These are phyloP conservation scores for Allomyces javanicus DNA, from an alignment of 192 early-diverging fungal species.

Conservation along the genomic window DNA sequence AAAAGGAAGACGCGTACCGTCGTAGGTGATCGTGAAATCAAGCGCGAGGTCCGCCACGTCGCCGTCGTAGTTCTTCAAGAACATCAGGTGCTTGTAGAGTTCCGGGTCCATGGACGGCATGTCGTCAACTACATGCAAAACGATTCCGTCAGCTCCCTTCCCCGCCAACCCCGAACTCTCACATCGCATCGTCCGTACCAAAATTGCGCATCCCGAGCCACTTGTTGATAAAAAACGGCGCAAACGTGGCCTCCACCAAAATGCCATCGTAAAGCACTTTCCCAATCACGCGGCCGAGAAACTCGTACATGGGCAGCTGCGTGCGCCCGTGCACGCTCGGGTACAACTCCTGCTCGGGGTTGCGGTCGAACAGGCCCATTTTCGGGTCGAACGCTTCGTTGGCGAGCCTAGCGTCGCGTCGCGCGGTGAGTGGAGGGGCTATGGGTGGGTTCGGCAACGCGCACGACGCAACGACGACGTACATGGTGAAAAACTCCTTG, in stretches of 20 bases:
- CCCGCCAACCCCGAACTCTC: neutral
- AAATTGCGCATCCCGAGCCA: constrained; percentile 47
- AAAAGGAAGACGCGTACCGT: constrained; percentile 14
- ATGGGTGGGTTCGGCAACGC: no score
- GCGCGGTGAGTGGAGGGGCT: no score
- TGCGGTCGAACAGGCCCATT: constrained; percentile 43
- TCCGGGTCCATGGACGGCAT: constrained; percentile 57
- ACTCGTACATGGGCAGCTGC: constrained; percentile 43
- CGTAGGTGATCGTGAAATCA: constrained; percentile 45
- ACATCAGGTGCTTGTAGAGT: constrained; percentile 50
- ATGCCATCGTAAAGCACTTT: constrained; percentile 78
- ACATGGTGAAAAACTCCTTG: constrained; percentile 82
- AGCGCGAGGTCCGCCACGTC: constrained; percentile 47
- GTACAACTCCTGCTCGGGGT: constrained; percentile 46
- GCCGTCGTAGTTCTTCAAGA: constrained; percentile 48
- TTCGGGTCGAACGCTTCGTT: constrained; percentile 56
- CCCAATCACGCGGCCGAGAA: constrained; percentile 60
- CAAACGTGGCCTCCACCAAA: constrained; percentile 59
- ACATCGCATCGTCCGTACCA: constrained; percentile 18
- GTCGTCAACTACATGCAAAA: constrained; percentile 39
- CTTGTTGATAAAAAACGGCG: constrained; percentile 59
- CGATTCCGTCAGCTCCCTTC: neutral
- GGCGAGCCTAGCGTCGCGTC: constrained; percentile 16
- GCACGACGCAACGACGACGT: constrained; percentile 8
- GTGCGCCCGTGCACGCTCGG: constrained; percentile 36